Percentiles rank a stretch among this genome's conserved stretches.
These are phyloP conservation scores for Venturia carpophila DNA, from an alignment of 2,329 filamentous ascomycete species.

Conservation along the genomic window DNA sequence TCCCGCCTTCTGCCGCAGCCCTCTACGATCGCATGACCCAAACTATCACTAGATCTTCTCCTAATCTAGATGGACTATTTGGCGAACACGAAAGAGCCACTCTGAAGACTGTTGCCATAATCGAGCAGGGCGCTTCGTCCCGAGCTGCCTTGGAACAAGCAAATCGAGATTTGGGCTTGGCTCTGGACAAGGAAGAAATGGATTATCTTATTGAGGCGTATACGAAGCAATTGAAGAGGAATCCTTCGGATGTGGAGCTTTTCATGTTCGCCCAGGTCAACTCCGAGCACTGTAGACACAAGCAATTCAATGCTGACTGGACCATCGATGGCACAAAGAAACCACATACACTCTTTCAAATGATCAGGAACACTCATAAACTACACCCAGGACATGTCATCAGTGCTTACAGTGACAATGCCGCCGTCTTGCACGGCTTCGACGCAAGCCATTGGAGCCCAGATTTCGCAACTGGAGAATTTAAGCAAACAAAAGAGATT, in stretches of 20 bases:
- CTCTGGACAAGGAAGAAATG: conserved; percentile 81
- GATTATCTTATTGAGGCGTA: conserved; percentile 88
- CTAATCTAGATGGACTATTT: conserved; percentile 71
- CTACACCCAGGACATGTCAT: conserved; percentile 72
- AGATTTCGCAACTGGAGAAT: conserved; percentile 75
- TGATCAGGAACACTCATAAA: conserved; percentile 93
- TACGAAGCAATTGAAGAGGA: conserved; percentile 53
- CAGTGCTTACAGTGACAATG: conserved; percentile 95
- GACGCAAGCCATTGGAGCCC: conserved; percentile 77
- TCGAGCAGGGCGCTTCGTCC: conserved; percentile 55
- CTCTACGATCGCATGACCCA: conserved; percentile 97
- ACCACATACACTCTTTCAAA: conserved; percentile 76
- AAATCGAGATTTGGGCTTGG: conserved; percentile 76
- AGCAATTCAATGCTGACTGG: conserved; percentile 96
- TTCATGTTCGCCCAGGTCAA: conserved; percentile 99
- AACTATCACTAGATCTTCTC: conserved; percentile 58
- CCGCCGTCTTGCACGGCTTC: conserved; percentile 76
- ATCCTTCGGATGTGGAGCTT: conserved; percentile 82
- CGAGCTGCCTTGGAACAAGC: conserved; percentile 69
- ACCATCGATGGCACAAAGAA: conserved; percentile 81
- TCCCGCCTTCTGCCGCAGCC: background rate
- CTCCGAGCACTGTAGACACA: conserved; percentile 83
- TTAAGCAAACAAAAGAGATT: conserved; percentile 77
- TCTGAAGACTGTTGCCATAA: conserved; percentile 69
- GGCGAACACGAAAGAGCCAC: conserved; percentile 57